These are phyloP conservation scores for Jatropha curcas DNA, from an alignment of 345 rosid genomes.

Conservation along the genomic window DNA sequence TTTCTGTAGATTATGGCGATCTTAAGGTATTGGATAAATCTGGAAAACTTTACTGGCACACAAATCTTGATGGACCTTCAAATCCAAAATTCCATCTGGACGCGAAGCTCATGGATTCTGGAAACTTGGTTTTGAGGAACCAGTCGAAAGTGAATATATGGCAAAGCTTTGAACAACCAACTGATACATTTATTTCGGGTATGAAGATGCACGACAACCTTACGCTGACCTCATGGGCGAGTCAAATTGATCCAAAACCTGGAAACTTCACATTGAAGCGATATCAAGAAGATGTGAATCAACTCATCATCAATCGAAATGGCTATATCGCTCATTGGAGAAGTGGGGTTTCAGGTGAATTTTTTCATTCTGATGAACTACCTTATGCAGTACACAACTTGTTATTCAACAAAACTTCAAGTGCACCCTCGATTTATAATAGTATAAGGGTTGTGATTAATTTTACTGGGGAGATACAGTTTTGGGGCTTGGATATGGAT, in stretches of 20 bases:
- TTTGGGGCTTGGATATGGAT: not conserved
- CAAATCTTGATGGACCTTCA: not conserved
- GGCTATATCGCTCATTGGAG: constrained; percentile 38
- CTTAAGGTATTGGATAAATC: constrained; percentile 30
- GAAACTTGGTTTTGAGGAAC: not conserved
- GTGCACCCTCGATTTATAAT: not conserved
- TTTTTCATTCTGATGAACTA: constrained; percentile 32
- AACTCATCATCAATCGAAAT: constrained; percentile 31
- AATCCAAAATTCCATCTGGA: not conserved
- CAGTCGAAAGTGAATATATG: constrained; percentile 22
- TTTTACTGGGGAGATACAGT: constrained; percentile 33
- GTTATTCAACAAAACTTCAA: not conserved
- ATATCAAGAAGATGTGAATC: constrained; percentile 30
- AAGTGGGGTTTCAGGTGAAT: constrained; percentile 36
- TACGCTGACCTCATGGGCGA: constrained; percentile 51
- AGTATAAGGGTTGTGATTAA: constrained; percentile 36
- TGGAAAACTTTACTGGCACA: constrained; percentile 31
- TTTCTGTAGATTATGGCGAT: constrained; percentile 32
- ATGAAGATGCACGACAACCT: constrained; percentile 42
- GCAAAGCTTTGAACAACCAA: constrained; percentile 53
- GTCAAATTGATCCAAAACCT: constrained; percentile 45
- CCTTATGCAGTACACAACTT: constrained; percentile 30
- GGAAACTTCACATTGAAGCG: constrained; percentile 51
- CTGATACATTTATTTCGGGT: constrained; percentile 62
- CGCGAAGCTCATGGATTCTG: not conserved